phyloP scores from a whole-genome alignment of 768 basidiomycete species.

The Panaeolus papilionaceus region DNA sequence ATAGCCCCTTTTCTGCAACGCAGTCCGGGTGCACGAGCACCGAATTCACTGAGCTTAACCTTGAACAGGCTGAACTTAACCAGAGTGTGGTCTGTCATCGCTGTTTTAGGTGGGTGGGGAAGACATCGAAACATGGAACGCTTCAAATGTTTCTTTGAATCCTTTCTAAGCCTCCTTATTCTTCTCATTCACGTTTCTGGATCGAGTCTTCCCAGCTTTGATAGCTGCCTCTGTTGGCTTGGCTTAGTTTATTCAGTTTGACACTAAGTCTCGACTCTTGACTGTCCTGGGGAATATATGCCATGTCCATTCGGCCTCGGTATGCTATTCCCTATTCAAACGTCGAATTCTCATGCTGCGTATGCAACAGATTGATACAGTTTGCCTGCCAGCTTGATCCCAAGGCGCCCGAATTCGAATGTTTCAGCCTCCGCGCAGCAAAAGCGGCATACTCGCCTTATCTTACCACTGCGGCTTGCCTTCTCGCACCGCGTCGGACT shows the following conservation, averaged over 20 bases:
- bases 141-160: not conserved
- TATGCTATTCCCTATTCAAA: not conserved
- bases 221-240: not conserved
- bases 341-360: not conserved
- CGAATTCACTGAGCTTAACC: constrained; percentile 1
- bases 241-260: not conserved
- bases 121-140: constrained; percentile 11
- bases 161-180: not conserved
- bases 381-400: not conserved
- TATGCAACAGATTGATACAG: not conserved
- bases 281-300: not conserved
- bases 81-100: constrained; percentile 12
- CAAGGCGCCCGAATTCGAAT: not conserved
- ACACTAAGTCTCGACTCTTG: not conserved
- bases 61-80: not conserved
- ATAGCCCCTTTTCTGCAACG: constrained; percentile 8
- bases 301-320: constrained; percentile 4
- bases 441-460: not conserved
- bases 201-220: constrained; percentile 7
- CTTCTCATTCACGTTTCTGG: not conserved
- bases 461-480: not conserved
- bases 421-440: not conserved
- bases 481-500: not conserved
- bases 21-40: not conserved
- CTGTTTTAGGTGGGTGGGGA: constrained; percentile 10